A percentile compares a stretch with the other conserved stretches of the same genome.
Conservation (phyloP, 768 basidiomycete species). For the Dentipellis sp. region DNA sequence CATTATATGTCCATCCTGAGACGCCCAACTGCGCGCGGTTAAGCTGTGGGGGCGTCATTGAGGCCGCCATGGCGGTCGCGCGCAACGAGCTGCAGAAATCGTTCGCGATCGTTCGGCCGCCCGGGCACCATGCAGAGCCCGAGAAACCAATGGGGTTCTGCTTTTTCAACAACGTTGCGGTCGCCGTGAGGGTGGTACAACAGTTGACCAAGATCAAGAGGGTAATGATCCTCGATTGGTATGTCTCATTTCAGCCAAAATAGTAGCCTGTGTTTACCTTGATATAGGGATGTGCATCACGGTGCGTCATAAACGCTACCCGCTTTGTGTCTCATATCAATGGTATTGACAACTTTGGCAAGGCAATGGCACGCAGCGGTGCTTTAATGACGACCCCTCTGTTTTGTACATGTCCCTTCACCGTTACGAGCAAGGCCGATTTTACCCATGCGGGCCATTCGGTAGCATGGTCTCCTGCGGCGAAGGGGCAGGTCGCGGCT, state of each 20-base stretch:
- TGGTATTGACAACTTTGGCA: neutral
- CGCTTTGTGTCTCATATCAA: neutral
- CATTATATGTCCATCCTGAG: slow-evolving; percentile 82
- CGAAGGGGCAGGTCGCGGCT: slow-evolving; percentile 75
- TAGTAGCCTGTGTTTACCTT: neutral
- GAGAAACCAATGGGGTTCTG: slow-evolving; percentile 99
- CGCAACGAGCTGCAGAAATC: slow-evolving; percentile 72
- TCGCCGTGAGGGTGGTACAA: slow-evolving; percentile 80
- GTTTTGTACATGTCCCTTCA: slow-evolving; percentile 94
- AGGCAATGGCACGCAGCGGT: slow-evolving; percentile 97
- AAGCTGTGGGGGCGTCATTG: slow-evolving; percentile 92
- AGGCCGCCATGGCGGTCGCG: slow-evolving; percentile 82
- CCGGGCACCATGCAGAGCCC: slow-evolving; percentile 97
- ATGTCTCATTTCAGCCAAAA: slow-evolving; percentile 20
- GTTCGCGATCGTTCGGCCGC: slow-evolving; percentile 93
- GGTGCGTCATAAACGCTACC: slow-evolving; percentile 34
- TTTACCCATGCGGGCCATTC: slow-evolving; percentile 90
- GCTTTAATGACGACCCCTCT: slow-evolving; percentile 87
- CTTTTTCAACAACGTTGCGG: slow-evolving; percentile 97
- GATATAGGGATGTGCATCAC: slow-evolving; percentile 86
- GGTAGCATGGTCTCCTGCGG: slow-evolving; percentile 84
- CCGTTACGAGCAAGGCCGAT: slow-evolving; percentile 84
- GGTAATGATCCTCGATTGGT: slow-evolving; percentile 95
- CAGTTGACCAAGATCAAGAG: slow-evolving; percentile 60
- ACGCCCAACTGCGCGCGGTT: slow-evolving; percentile 81